phyloP scores from a whole-genome alignment of 2,329 filamentous ascomycete species.

The Ophiosphaerella korrae region DNA sequence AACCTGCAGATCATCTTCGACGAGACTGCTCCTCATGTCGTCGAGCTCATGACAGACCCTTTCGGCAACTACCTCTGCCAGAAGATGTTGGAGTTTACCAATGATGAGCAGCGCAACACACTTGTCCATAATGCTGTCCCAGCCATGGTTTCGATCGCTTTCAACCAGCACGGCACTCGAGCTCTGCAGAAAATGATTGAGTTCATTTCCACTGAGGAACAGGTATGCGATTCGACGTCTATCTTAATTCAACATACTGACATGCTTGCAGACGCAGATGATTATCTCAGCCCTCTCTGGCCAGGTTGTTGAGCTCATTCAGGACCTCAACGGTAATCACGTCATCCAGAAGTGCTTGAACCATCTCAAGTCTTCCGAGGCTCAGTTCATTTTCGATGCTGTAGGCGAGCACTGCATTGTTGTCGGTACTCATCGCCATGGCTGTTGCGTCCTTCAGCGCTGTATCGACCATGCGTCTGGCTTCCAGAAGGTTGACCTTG shows the following conservation, averaged over 20 bases:
- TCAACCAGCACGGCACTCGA: conserved; percentile 96
- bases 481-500: conserved; percentile 84
- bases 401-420: conserved; percentile 85
- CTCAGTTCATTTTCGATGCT: conserved; percentile 96
- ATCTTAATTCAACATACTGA: conserved; percentile 12
- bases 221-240: conserved; percentile 50
- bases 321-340: conserved; percentile 97
- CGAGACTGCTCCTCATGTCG: conserved; percentile 90
- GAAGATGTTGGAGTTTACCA: conserved; percentile 94
- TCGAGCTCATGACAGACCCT: conserved; percentile 96
- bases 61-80: conserved; percentile 99
- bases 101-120: conserved; percentile 90
- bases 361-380: conserved; percentile 81
- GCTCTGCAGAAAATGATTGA: conserved; percentile 99
- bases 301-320: conserved; percentile 90
- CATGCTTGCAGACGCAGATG: conserved; percentile 63
- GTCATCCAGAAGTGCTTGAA: conserved; percentile 99
- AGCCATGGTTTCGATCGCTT: conserved; percentile 87
- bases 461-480: conserved; percentile 97
- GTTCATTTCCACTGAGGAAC: conserved; percentile 82
- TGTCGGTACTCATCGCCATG: conserved; percentile 95
- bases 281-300: conserved; percentile 84
- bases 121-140: conserved; percentile 88
- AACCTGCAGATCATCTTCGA: conserved; percentile 91
- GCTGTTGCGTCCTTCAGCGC: conserved; percentile 95